Conservation (phyloP, 768 basidiomycete genomes). For the Lentinula boryana region DNA sequence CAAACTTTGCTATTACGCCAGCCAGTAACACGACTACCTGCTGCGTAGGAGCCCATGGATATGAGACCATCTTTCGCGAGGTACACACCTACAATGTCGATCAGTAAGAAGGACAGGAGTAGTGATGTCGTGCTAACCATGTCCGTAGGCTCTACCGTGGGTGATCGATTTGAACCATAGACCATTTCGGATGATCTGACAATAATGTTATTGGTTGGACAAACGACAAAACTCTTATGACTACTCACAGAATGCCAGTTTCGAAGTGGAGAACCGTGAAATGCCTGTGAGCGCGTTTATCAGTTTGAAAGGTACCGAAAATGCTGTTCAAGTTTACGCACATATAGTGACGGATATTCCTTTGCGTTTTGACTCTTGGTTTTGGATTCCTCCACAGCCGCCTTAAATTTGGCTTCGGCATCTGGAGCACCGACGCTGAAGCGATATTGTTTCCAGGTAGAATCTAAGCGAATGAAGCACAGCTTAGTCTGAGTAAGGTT, state of each 20-base stretch:
- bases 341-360: conserved; percentile 42
- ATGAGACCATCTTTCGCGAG: conserved; percentile 51
- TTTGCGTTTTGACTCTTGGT: conserved; percentile 30
- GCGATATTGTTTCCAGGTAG: conserved; percentile 55
- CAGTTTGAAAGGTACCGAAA: not conserved
- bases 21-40: conserved; percentile 15
- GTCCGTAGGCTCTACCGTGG: conserved; percentile 58
- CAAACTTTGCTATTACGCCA: conserved; percentile 50
- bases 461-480: conserved; percentile 22
- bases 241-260: conserved; percentile 66
- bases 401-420: conserved; percentile 60
- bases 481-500: not conserved
- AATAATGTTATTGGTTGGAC: not conserved
- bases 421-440: conserved; percentile 69
- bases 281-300: conserved; percentile 37
- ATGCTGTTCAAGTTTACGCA: conserved; percentile 16
- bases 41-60: conserved; percentile 42
- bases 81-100: conserved; percentile 49
- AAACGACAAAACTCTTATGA: not conserved
- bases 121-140: conserved; percentile 35
- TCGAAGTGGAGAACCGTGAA: conserved; percentile 57
- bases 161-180: conserved; percentile 53
- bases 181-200: conserved; percentile 65
- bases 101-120: not conserved
- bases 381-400: conserved; percentile 35